A percentile compares a stretch with the other conserved stretches of the same genome.
phyloP scores from a whole-genome alignment of 768 basidiomycete species.

The Xerocomus potaroensis region DNA sequence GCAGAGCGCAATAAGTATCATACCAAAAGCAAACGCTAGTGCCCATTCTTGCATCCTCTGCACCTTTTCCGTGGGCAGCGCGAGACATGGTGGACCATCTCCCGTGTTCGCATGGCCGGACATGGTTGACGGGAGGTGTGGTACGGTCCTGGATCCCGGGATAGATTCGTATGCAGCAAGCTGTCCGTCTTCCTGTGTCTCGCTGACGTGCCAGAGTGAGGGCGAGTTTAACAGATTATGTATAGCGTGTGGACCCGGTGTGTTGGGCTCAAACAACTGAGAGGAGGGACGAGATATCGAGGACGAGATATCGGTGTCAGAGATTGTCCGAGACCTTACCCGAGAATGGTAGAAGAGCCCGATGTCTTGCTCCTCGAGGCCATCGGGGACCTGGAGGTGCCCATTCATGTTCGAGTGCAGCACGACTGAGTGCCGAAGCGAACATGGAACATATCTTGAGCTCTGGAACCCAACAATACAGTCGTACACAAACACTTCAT shows the following conservation, averaged over 20 bases:
- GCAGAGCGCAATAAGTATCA: conserved; percentile 13
- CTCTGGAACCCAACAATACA: conserved; percentile 9
- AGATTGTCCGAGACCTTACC: conserved; percentile 21
- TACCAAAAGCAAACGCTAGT: conserved; percentile 61
- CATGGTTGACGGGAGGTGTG: conserved; percentile 33
- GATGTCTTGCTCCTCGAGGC: conserved; percentile 29
- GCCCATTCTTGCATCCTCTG: conserved; percentile 62
- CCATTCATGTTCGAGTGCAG: conserved; percentile 6
- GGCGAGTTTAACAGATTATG: conserved; percentile 28
- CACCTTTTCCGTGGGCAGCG: conserved; percentile 45
- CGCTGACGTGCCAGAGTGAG: conserved; percentile 30
- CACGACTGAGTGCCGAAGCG: too few relatives aligned
- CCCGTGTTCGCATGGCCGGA: conserved; percentile 32
- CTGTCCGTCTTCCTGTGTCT: conserved; percentile 13
- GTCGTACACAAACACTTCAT: conserved; percentile 8
- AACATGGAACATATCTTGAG: too few relatives aligned
- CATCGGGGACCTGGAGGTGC: conserved; percentile 9
- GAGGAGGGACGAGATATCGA: conserved; percentile 17
- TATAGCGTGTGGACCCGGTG: neutral
- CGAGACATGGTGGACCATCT: conserved; percentile 39
- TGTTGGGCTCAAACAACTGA: conserved; percentile 9
- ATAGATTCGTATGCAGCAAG: conserved; percentile 23
- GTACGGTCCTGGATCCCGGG: conserved; percentile 45
- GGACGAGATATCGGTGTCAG: conserved; percentile 23
- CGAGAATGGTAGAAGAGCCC: conserved; percentile 22